phyloP scores from a whole-genome alignment of 495 filamentous ascomycete species.

The Peziza echinospora region DNA sequence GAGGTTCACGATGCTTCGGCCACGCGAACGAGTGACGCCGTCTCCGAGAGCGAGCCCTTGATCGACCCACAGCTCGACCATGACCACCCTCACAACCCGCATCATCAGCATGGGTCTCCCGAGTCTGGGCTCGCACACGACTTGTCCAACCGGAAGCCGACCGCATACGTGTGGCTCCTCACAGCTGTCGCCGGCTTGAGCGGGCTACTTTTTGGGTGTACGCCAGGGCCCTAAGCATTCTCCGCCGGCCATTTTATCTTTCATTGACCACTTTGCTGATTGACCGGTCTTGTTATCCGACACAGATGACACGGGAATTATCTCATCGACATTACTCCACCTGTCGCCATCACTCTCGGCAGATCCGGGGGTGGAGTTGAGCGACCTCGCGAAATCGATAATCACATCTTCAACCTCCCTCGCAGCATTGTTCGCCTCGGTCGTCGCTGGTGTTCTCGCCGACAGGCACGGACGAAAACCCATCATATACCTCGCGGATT shows the following conservation, averaged over 20 bases:
- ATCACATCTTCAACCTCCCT: conserved; percentile 68
- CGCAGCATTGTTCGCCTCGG: conserved; percentile 56
- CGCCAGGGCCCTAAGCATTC: conserved; percentile 19
- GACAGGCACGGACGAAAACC: conserved; percentile 51
- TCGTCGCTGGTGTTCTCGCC: conserved; percentile 51
- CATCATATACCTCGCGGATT: conserved; percentile 61
- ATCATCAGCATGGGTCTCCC: neutral
- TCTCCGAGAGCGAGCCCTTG: too few relatives aligned
- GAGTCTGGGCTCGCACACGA: too few relatives aligned
- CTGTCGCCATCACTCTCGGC: conserved; percentile 27
- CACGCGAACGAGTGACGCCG: too few relatives aligned
- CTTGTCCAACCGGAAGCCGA: too few relatives aligned
- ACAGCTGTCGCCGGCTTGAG: conserved; percentile 66
- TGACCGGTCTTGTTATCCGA: too few relatives aligned
- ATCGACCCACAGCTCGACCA: too few relatives aligned
- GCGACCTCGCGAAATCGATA: conserved; percentile 56
- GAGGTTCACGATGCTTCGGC: too few relatives aligned
- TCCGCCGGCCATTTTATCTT: neutral
- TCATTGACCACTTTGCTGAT: too few relatives aligned
- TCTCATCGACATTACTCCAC: conserved; percentile 68
- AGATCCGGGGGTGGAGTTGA: conserved; percentile 27
- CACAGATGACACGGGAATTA: conserved; percentile 66
- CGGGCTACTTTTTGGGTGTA: conserved; percentile 74
- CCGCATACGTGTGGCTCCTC: conserved; percentile 37
- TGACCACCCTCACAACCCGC: too few relatives aligned